Evolutionary conservation across 352 stramenopile genomes (phyloP).

Genomic region (Globisporangium sylvaticum): DNA sequence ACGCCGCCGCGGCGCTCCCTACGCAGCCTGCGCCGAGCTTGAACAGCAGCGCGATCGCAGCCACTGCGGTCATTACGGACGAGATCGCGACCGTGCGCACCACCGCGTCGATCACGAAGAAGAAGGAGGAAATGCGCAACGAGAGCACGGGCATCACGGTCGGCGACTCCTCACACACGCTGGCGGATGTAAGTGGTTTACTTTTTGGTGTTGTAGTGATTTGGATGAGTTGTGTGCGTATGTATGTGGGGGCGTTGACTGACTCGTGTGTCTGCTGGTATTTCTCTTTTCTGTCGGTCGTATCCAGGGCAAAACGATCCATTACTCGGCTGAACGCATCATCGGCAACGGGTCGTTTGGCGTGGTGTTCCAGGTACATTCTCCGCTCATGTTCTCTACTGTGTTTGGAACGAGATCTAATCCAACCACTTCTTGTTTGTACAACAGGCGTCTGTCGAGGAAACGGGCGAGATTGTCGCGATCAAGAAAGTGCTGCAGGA

Average conservation of each 20-base stretch:
- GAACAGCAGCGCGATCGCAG: constrained; percentile 9
- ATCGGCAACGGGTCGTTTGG: constrained; percentile 99
- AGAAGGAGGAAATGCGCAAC: constrained; percentile 80
- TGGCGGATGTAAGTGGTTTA: constrained; percentile 60
- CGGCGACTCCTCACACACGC: constrained; percentile 74
- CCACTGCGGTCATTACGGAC: constrained; percentile 3
- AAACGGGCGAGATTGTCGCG: constrained; percentile 97
- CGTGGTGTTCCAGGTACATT: constrained; percentile 94
- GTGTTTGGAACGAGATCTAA: neutral
- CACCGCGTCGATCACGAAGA: constrained; percentile 44
- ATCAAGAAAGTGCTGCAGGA: constrained; percentile 99
- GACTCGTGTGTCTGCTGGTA: constrained; percentile 6
- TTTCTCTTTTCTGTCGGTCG: neutral
- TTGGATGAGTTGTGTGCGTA: neutral
- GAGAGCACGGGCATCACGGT: constrained; percentile 82
- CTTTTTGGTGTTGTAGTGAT: neutral
- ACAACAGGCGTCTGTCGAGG: constrained; percentile 87
- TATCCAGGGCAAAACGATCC: constrained; percentile 79
- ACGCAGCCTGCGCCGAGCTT: constrained; percentile 9
- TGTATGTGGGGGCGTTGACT: neutral
- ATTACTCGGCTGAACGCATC: constrained; percentile 97
- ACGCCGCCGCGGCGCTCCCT: neutral
- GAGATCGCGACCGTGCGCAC: constrained; percentile 38
- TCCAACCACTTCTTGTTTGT: neutral
- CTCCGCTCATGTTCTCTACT: neutral